These are phyloP conservation scores for Apiosordaria backusii DNA, from an alignment of 495 filamentous ascomycete species.

Conservation along the genomic window DNA sequence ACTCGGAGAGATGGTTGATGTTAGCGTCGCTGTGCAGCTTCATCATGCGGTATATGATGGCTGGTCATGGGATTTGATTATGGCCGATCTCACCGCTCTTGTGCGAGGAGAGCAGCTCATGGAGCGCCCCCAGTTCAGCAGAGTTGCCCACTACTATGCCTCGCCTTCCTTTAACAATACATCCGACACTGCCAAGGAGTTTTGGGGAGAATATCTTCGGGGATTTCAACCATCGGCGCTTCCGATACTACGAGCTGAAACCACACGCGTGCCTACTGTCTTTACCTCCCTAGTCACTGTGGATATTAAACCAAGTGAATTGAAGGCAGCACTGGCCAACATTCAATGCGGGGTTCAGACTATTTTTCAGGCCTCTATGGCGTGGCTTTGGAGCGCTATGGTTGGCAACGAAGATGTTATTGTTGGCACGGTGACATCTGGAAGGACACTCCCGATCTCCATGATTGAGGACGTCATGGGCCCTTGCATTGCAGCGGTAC, in stretches of 20 bases:
- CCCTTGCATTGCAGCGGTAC: slow-evolving; percentile 67
- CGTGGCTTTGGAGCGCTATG: slow-evolving; percentile 60
- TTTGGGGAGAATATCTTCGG: slow-evolving; percentile 54
- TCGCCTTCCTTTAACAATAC: slow-evolving; percentile 17
- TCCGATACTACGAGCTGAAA: slow-evolving; percentile 39
- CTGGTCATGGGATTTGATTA: slow-evolving; percentile 73
- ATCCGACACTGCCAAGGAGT: slow-evolving; percentile 39
- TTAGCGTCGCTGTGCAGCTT: slow-evolving; percentile 48
- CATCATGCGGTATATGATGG: slow-evolving; percentile 82
- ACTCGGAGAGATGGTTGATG: slow-evolving; percentile 8
- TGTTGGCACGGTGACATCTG: slow-evolving; percentile 74
- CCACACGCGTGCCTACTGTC: slow-evolving; percentile 11
- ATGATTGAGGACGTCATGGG: slow-evolving; percentile 69
- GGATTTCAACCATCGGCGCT: slow-evolving; percentile 39
- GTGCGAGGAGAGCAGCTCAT: slow-evolving; percentile 26
- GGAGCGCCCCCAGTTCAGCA: slow-evolving; percentile 50
- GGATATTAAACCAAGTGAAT: slow-evolving; percentile 16
- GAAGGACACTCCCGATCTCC: slow-evolving; percentile 61
- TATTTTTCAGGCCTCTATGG: slow-evolving; percentile 67
- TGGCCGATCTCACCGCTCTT: slow-evolving; percentile 56
- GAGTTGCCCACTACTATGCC: slow-evolving; percentile 43
- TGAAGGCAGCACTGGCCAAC: slow-evolving; percentile 11
- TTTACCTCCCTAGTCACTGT: slow-evolving; percentile 21
- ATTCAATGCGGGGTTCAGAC: slow-evolving; percentile 48
- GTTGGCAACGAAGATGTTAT: slow-evolving; percentile 63